Base-by-base conservation (phyloP, 2,329 filamentous ascomycete genomes). In the Acrodontium crateriforme region DNA sequence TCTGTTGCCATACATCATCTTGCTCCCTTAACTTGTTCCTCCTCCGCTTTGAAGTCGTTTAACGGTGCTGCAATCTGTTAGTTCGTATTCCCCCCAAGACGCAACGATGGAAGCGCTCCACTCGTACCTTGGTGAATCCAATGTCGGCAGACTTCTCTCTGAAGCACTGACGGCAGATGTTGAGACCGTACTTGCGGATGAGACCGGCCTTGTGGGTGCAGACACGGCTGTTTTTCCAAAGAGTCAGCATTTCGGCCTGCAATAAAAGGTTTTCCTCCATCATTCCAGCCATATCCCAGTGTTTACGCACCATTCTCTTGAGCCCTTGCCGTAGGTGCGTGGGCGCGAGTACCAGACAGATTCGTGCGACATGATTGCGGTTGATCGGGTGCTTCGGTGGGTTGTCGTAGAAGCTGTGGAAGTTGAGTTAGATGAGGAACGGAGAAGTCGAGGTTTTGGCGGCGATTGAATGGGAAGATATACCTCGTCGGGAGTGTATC, bases 261-360 rank as follows among this genome's bases (percentile, higher is more conserved):
- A 10, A 12, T 16, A 20, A 12, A n/a, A 31, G 11, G 28, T 23
- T 32, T 24, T 27, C 30, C 13, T 7, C 11, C 26, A 25, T 24
- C 20, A 34, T 24, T 35, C 12, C 25, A 23, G 31, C 8, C 16
- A 29, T 35, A 27, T 4, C 16, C 23, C 18, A 17, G 16, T 16
- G 18, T 27, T 22, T 24, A 68, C 80, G 61, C 84, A 94, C 85
- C 85, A 94, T 60, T 67, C 64, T 65, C 85, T 80, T 63, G 81
- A 70, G 68, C 87, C 87, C 77, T 94, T 94, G 72, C 87, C 87
- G 74, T 91, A 93, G 63, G 65, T 83, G 66, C 85, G 80, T 59
- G 89, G 89, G 64, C 89, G 85, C 58, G 84, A 93, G 78, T 91
- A 93, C 85, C 87, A 98, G 69, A 95, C 84, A 59, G 79, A 84